Evolutionary conservation across 768 basidiomycete species (phyloP), one percentile per base, ranked within the genome.

Genomic region (Brasilioporus rufonigricans): DNA sequence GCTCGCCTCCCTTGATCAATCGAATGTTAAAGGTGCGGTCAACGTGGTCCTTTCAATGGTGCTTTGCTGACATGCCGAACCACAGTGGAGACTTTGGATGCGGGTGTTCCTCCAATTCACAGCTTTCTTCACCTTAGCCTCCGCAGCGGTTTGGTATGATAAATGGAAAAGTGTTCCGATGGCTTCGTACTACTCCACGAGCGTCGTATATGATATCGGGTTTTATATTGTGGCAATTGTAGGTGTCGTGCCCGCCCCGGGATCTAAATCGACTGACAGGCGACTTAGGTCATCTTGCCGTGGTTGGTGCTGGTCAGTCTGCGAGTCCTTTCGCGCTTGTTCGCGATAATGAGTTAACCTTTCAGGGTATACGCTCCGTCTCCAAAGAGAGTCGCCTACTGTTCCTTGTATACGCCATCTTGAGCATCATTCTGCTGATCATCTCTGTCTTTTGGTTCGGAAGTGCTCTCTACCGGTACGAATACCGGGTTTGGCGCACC

Each of bases 281-380:
- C 14, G 21, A 23, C 23, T 24, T 38, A 51, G 80, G 80, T 60
- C 77, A 10, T 71, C 19, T 48, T 80, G 6, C 82, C 81, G 2
- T 83, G 82, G 81, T 61, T 78, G 24, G 41, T 71, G 50, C 49
- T 78, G 53, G 81, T 80, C 57, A 40, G 76, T 65, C 19, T 24
- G 4, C 33, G n/a, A 11, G 14, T 41, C 14, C 7, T 26, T 12
- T 13, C 12, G n/a, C 13, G 31, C 16, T 41, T 31, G 23, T 44
- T 36, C 31, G 50, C 13, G 27, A 31, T 39, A 16, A 16, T 52
- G n/a, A 61, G 21, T 27, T 13, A 0, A 16, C 33, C 23, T 26
- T 23, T 19, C 44, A 83, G 80, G 83, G 83, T 4, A 78, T 77
- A 78, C 56, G 71, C 19, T 79, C 74, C 48, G 73, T 82, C 33